phyloP scores from a whole-genome alignment of 2,329 filamentous ascomycete species.

The Pseudogymnoascus sp. region DNA sequence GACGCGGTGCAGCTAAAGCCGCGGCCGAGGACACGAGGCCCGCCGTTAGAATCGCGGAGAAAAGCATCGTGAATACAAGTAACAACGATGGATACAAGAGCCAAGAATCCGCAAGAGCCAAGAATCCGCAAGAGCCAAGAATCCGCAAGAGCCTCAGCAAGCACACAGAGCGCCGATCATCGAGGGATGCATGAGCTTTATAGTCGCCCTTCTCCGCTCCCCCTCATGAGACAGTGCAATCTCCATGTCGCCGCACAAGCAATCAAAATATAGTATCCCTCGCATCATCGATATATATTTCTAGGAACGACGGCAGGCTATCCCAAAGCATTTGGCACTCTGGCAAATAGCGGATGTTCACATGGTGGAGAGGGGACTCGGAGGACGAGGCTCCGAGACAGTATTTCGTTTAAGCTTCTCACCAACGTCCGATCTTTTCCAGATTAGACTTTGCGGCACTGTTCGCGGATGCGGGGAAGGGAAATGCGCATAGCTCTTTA shows the following conservation, averaged over 20 bases:
- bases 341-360: background rate
- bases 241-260: background rate
- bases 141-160: background rate
- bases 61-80: background rate
- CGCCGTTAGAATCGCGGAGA: background rate
- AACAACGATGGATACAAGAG: background rate
- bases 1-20: background rate
- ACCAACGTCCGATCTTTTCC: background rate
- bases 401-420: background rate
- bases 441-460: background rate
- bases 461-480: background rate
- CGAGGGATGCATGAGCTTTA: background rate
- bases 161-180: background rate
- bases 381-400: background rate
- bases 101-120: background rate
- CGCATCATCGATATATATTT: background rate
- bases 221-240: background rate
- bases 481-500: background rate
- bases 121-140: background rate
- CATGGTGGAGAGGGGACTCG: background rate
- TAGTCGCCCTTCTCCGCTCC: background rate
- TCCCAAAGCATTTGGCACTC: background rate
- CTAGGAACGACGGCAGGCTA: background rate
- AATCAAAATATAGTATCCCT: slow-evolving; percentile 7
- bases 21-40: background rate